Percentiles rank a stretch among this genome's conserved stretches.
phyloP scores from a whole-genome alignment of 768 basidiomycete species.

The Chalciporus piperatus region DNA sequence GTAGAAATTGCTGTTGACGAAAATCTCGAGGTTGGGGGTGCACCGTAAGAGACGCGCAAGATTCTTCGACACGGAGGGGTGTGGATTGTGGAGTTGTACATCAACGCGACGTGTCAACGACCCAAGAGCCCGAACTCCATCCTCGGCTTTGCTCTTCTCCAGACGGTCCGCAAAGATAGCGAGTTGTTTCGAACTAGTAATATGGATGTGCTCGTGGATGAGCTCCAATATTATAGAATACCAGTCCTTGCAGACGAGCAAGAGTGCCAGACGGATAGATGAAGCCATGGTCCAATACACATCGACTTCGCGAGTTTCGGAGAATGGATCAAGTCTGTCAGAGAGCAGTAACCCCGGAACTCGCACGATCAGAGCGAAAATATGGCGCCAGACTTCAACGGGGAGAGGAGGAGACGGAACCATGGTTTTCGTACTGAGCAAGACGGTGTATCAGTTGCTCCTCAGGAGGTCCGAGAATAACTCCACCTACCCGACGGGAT shows the following conservation, averaged over 20 bases:
- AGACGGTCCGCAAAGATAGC: slow-evolving; percentile 33
- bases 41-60: slow-evolving; percentile 38
- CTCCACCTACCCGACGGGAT: slow-evolving; percentile 1
- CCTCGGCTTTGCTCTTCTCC: slow-evolving; percentile 24
- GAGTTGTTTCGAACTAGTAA: slow-evolving; percentile 37
- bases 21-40: slow-evolving; percentile 45
- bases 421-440: slow-evolving; percentile 14
- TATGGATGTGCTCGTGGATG: slow-evolving; percentile 39
- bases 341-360: slow-evolving; percentile 32
- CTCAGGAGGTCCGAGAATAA: not conserved
- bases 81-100: slow-evolving; percentile 35
- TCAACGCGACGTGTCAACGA: slow-evolving; percentile 42
- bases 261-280: slow-evolving; percentile 30
- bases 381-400: slow-evolving; percentile 40
- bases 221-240: slow-evolving; percentile 36
- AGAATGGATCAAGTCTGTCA: slow-evolving; percentile 41
- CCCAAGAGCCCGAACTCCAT: slow-evolving; percentile 33
- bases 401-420: slow-evolving; percentile 25
- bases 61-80: slow-evolving; percentile 13
- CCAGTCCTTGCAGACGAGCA: slow-evolving; percentile 40
- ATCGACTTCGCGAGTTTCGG: slow-evolving; percentile 30
- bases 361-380: slow-evolving; percentile 35
- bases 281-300: slow-evolving; percentile 29
- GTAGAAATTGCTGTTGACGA: slow-evolving; percentile 38
- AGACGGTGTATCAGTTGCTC: not conserved